Percentiles rank a stretch among this genome's conserved stretches.
Conservation (phyloP, 768 basidiomycete genomes). For the Tulasnella sp. region DNA sequence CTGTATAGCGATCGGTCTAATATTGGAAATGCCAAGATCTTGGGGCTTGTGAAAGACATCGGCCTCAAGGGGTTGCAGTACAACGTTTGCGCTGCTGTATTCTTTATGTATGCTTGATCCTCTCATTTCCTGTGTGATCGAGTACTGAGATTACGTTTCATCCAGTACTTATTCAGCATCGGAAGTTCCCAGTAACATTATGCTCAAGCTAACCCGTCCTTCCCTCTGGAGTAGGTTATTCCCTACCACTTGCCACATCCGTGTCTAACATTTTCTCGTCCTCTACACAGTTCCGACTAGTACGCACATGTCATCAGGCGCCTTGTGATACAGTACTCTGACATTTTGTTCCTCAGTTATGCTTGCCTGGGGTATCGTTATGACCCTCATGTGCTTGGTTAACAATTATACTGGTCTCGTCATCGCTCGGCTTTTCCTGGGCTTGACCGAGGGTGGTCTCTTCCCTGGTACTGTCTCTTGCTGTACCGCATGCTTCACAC, state of each 20-base stretch:
- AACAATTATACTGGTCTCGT: conserved; percentile 65
- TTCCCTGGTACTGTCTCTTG: conserved; percentile 41
- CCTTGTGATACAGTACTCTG: background rate
- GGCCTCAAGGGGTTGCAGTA: conserved; percentile 42
- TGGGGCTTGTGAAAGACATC: conserved; percentile 45
- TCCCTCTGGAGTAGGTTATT: conserved; percentile 64
- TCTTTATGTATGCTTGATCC: conserved; percentile 57
- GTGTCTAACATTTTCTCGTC: conserved; percentile 38
- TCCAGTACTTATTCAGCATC: conserved; percentile 34
- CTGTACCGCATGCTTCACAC: conserved; percentile 39
- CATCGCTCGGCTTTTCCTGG: conserved; percentile 54
- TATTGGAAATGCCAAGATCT: conserved; percentile 42
- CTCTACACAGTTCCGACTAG: conserved; percentile 3
- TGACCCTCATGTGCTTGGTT: conserved; percentile 72
- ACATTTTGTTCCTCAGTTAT: background rate
- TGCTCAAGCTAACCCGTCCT: conserved; percentile 67
- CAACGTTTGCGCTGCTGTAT: conserved; percentile 39
- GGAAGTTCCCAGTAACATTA: conserved; percentile 69
- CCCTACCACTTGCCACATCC: conserved; percentile 42
- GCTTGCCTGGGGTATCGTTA: conserved; percentile 30
- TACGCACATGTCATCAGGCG: background rate
- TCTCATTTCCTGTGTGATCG: conserved; percentile 15
- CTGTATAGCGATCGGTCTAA: conserved; percentile 47
- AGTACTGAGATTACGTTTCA: conserved; percentile 33
- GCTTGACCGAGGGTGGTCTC: conserved; percentile 67